A percentile compares a stretch with the other conserved stretches of the same genome.
phyloP scores from a whole-genome alignment of 2,329 filamentous ascomycete genomes.

The Chaetomiaceae sp. region DNA sequence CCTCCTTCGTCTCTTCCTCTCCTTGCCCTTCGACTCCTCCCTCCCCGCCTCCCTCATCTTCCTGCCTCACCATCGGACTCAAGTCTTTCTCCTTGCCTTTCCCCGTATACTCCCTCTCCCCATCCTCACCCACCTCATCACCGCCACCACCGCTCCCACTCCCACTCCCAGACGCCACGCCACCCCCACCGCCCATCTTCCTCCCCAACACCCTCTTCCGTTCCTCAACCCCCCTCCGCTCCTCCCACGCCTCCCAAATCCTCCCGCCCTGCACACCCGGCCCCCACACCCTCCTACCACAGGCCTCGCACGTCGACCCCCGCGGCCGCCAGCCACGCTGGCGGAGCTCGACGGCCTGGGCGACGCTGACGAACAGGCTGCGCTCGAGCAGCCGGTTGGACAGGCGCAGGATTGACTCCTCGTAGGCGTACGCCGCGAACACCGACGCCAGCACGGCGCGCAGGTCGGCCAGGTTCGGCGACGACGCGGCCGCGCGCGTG shows the following conservation, averaged over 20 bases:
- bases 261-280: constrained; percentile 67
- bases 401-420: constrained; percentile 79
- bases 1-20: constrained; percentile 31
- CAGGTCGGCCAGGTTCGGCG: constrained; percentile 80
- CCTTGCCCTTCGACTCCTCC: constrained; percentile 31
- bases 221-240: constrained; percentile 45
- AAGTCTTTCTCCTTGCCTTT: constrained; percentile 44
- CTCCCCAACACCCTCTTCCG: constrained; percentile 25
- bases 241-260: constrained; percentile 77
- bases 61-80: constrained; percentile 19
- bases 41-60: constrained; percentile 34
- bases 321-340: constrained; percentile 85
- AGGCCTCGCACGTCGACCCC: constrained; percentile 82
- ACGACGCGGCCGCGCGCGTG: constrained; percentile 69
- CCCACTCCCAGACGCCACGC: constrained; percentile 12
- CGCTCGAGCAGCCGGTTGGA: constrained; percentile 83
- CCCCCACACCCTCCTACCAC: constrained; percentile 78
- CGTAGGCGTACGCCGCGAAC: constrained; percentile 92
- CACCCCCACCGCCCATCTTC: constrained; percentile 34
- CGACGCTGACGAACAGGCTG: constrained; percentile 79
- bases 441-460: constrained; percentile 80
- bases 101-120: constrained; percentile 23
- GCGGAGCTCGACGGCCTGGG: constrained; percentile 65
- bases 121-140: constrained; percentile 25
- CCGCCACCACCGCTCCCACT: constrained; percentile 23